Percentiles rank a stretch among this genome's conserved stretches.
Conservation (phyloP, 495 filamentous ascomycete genomes). For the Bryoglossum gracile region DNA sequence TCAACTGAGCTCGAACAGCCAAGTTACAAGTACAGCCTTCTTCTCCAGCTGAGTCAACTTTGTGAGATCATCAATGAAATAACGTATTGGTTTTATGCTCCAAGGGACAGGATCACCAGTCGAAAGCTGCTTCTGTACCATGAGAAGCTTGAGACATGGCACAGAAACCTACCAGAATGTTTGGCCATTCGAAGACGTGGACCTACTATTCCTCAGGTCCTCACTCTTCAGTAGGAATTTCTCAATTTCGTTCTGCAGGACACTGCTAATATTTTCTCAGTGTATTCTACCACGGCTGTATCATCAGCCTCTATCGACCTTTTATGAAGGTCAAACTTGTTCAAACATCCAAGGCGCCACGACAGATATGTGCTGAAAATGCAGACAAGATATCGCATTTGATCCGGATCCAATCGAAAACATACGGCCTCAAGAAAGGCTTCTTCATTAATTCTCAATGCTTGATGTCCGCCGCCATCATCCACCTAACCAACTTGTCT, state of each 20-base stretch:
- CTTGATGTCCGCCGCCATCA: slow-evolving; percentile 28
- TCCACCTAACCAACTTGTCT: slow-evolving; percentile 30
- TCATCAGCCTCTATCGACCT: slow-evolving; percentile 33
- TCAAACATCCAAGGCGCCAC: slow-evolving; percentile 25
- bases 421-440: slow-evolving; percentile 27
- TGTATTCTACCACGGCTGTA: slow-evolving; percentile 30
- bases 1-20: slow-evolving; percentile 11
- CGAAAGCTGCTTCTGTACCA: slow-evolving; percentile 32
- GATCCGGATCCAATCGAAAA: slow-evolving; percentile 19
- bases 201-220: slow-evolving; percentile 28
- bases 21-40: slow-evolving; percentile 20
- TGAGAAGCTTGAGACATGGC: slow-evolving; percentile 35
- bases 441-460: slow-evolving; percentile 27
- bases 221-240: slow-evolving; percentile 35
- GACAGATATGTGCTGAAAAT: slow-evolving; percentile 26
- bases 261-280: slow-evolving; percentile 16
- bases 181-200: slow-evolving; percentile 27
- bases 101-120: slow-evolving; percentile 36
- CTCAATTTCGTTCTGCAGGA: background rate
- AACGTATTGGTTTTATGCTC: slow-evolving; percentile 39
- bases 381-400: slow-evolving; percentile 27
- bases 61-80: slow-evolving; percentile 39
- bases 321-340: slow-evolving; percentile 28
- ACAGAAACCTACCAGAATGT: slow-evolving; percentile 29
- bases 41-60: slow-evolving; percentile 30